Evolutionary conservation across 345 rosid species (phyloP), one percentile per base, ranked within the genome.

Genomic region (Dovyalis caffra): DNA sequence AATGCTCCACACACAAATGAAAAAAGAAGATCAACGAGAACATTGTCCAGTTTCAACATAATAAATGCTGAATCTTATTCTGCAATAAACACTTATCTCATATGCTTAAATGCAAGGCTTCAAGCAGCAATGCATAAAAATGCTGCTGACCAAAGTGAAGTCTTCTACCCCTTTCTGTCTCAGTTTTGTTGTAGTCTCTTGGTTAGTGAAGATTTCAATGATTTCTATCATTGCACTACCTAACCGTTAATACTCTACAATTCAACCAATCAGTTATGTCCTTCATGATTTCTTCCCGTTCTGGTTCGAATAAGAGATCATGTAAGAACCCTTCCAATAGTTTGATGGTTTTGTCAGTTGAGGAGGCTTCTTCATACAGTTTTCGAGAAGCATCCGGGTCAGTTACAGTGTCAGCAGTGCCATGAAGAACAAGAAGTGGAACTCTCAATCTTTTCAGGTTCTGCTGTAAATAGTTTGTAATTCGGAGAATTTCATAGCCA

Each of bases 211-310:
- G 31, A 23, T 8, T 18, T 33, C 61, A 35, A 38, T 43, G 37
- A 34, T 4, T 53, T 65, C 62, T 32, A n/a, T 64, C 53, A 69
- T 68, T 34, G 71, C 66, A 34, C 64, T 35, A 21, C 38, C 40
- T 70, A 63, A 23, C 28, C 56, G 69, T 45, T 45, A 76, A 83
- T 64, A 82, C 85, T 74, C 94, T 79, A 81, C 78, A 73, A 65
- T 77, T 6, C 45, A 80, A 62, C 83, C 83, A 80, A 9, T 67
- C 76, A 51, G 72, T 80, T 25, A 80, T 76, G 65, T 68, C 72
- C 14, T 61, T 56, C 70, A 38, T 15, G 6, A 80, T 76, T 3
- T 71, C 77, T 23, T 76, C 60, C 35, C 76, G 69, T 62, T 80
- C 83, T 2, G 79, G 83, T 40, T 80, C 83, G 15, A 80, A 75